Evolutionary conservation across 306 rosid genomes (phyloP), one percentile per base, ranked within the genome.

Genomic region (Prosopis cineraria): DNA sequence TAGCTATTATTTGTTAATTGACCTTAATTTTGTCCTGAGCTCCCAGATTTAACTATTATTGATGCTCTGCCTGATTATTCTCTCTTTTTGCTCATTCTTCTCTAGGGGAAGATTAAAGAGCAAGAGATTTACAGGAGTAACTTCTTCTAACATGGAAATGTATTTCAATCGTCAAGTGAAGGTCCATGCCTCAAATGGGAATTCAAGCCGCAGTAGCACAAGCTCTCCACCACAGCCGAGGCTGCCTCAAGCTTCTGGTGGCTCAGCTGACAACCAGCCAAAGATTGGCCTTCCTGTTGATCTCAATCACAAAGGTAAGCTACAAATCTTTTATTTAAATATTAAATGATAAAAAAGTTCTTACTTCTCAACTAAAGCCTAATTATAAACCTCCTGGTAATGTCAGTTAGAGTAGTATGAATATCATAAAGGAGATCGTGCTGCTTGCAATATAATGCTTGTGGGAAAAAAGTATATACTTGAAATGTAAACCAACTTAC

Each of bases 261-360:
- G 89, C 80, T 73, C 91, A 72, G 80, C 86, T 75, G 90, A 86
- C 72, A 86, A 91, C 81, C 98, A 86, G 86, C 85, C 81, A 34
- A 91, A 82, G 78, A 78, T 80, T 82, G 53, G 82, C 79, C 90
- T 89, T 76, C 92, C 94, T 66, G 89, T 91, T 82, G 97, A 93
- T 88, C 96, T 96, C 81, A 91, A 96, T 68, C 91, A 93, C 82
- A 87, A 91, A 70, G 91, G 99, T 93, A 52, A 79, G 89, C 83
- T 48, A 24, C 68, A 47, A 24, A 71, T 37, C 27, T 76, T 63
- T 68, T 37, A 60, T 72, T 73, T 48, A 71, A 68, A 31, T 75
- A 52, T 24, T 62, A 55, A 36, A 36, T n/a, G n/a, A n/a, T n/a
- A n/a, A n/a, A n/a, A n/a, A 5, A 36, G 39, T 36, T 50, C 10